A percentile compares a stretch with the other conserved stretches of the same genome.
Evolutionary conservation across 495 filamentous ascomycete genomes (phyloP).

Genomic region (Chaetomium fimeti): DNA sequence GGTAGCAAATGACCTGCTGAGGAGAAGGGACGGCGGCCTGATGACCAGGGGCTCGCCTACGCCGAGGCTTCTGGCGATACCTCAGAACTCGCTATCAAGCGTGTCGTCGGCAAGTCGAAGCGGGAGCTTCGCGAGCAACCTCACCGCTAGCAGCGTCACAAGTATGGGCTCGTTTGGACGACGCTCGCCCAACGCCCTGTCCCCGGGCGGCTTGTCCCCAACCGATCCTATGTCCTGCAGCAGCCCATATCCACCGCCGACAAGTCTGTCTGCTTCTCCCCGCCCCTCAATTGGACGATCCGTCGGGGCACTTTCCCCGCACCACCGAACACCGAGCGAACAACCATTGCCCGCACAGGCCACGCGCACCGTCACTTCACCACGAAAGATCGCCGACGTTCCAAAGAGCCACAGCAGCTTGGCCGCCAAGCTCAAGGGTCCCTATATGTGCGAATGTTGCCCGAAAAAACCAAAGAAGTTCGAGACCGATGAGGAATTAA

Average conservation of each 20-base stretch:
- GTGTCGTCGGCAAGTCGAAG: slow-evolving; percentile 69
- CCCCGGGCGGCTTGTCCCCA: slow-evolving; percentile 58
- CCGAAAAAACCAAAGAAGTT: slow-evolving; percentile 99
- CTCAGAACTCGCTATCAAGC: slow-evolving; percentile 69
- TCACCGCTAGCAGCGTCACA: slow-evolving; percentile 70
- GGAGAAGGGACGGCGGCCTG: slow-evolving; percentile 58
- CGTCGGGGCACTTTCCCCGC: slow-evolving; percentile 34
- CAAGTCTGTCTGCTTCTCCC: slow-evolving; percentile 62
- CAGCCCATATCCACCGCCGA: slow-evolving; percentile 59
- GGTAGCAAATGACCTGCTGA: slow-evolving; percentile 63
- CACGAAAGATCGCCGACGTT: slow-evolving; percentile 50
- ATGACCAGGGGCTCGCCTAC: slow-evolving; percentile 56
- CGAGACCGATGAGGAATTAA: slow-evolving; percentile 78
- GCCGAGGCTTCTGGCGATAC: slow-evolving; percentile 57
- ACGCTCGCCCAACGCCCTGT: slow-evolving; percentile 69
- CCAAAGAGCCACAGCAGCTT: slow-evolving; percentile 41
- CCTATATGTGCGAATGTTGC: slow-evolving; percentile 93
- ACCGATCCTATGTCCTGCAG: slow-evolving; percentile 47
- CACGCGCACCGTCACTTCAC: slow-evolving; percentile 43
- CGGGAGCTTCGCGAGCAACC: slow-evolving; percentile 69
- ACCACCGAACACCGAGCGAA: slow-evolving; percentile 47
- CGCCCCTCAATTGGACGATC: slow-evolving; percentile 49
- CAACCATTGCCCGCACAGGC: slow-evolving; percentile 32
- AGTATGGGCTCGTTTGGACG: slow-evolving; percentile 70
- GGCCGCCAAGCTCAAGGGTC: slow-evolving; percentile 46